Percentiles rank a stretch among this genome's conserved stretches.
Conservation (phyloP, 148 eudicot genomes). For the Chenopodium album region DNA sequence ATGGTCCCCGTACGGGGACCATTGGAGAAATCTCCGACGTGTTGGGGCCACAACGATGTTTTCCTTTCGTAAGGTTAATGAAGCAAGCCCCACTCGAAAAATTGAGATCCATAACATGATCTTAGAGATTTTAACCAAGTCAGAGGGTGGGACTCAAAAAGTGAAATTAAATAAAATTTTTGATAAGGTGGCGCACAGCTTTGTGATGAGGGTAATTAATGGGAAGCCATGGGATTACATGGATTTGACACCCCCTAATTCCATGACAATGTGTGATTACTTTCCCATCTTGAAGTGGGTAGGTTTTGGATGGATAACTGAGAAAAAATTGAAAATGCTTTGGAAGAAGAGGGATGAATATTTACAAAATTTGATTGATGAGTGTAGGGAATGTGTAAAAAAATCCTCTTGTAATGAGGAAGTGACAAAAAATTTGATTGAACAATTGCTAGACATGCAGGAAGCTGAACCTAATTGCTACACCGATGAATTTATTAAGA, state of each 20-base stretch:
- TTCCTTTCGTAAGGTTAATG: conserved; percentile 24
- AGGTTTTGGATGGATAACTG: conserved; percentile 35
- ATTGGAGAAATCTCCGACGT: conserved; percentile 39
- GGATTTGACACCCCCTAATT: background rate
- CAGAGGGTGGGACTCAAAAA: background rate
- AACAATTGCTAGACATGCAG: conserved; percentile 34
- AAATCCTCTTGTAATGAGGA: background rate
- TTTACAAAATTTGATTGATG: conserved; percentile 39
- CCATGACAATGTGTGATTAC: conserved; percentile 36
- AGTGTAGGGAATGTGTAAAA: conserved; percentile 17
- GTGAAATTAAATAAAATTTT: conserved; percentile 32
- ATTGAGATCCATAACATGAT: conserved; percentile 22
- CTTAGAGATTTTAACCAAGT: background rate
- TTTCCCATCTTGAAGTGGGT: conserved; percentile 49
- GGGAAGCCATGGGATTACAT: conserved; percentile 34
- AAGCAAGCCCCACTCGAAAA: conserved; percentile 10
- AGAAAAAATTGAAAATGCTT: conserved; percentile 28
- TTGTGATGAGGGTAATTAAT: conserved; percentile 32
- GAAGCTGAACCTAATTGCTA: conserved; percentile 44
- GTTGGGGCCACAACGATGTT: conserved; percentile 16
- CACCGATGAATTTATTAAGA: conserved; percentile 38
- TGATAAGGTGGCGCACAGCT: conserved; percentile 15
- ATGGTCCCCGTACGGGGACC: conserved; percentile 32
- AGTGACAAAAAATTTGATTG: conserved; percentile 24
- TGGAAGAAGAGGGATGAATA: conserved; percentile 37